Evolutionary conservation across 2,329 filamentous ascomycete genomes (phyloP).

Genomic region (Penicillium fuscoglaucum): DNA sequence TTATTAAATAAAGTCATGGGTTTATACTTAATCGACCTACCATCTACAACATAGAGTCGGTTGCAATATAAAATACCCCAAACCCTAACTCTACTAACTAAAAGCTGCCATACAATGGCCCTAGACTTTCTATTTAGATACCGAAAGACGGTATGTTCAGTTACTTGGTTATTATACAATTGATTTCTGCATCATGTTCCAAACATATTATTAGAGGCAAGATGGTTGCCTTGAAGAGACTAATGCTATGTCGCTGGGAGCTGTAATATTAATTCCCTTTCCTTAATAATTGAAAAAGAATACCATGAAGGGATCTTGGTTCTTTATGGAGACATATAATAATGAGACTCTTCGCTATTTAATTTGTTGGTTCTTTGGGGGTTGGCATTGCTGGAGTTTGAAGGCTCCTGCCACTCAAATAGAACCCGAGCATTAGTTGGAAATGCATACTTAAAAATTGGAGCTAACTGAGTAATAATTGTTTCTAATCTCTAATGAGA

Average conservation of each 20-base stretch:
- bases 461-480: not conserved
- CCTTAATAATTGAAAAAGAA: not conserved
- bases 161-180: not conserved
- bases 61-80: no score
- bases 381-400: not conserved
- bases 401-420: not conserved
- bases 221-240: not conserved
- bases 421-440: not conserved
- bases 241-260: not conserved
- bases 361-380: not conserved
- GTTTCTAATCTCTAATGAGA: not conserved
- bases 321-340: no score
- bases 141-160: not conserved
- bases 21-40: not conserved
- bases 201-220: not conserved
- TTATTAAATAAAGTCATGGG: not conserved
- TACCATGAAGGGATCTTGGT: fast-evolving
- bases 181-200: not conserved
- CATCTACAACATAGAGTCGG: no score
- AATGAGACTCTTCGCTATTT: not conserved
- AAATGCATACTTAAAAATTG: not conserved
- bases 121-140: not conserved
- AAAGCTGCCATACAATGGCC: not conserved
- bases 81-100: not conserved
- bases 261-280: not conserved